Evolutionary conservation across 371 early-diverging fungal genomes (phyloP), one percentile per base, ranked within the genome.

Genomic region (Neoconidiobolus thromboides): DNA sequence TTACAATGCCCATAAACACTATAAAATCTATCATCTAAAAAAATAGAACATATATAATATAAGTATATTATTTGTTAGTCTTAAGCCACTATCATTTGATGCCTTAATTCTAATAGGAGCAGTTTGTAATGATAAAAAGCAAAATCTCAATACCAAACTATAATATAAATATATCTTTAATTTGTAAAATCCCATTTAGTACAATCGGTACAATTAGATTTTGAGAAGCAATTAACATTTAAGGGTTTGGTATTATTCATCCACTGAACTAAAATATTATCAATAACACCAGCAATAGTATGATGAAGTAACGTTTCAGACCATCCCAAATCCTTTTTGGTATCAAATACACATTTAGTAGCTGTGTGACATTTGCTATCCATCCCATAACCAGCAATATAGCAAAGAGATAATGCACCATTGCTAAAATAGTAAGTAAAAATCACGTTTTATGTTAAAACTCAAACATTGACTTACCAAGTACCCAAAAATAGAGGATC

Each of bases 401-500:
- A 93, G 67, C 95, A 95, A 55, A 71, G 69, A 26, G 58, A 81
- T 78, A 7, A 69, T 63, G 26, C 76, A 70, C 37, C 93, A 85
- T 75, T 79, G 60, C 61, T 60, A 60, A 43, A 3, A 4, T 14
- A 26, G 14, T 3, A 5, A 36, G 2, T 15, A 15, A 37, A 51
- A 44, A 3, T n/a, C 9, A 39, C 14, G 61, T 67, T 26, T 26
- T 72, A 49, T 10, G 72, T 63, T 74, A 64, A 92, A 39, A n/a
- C 39, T n/a, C 49, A 58, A 26, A 15, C 42, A 50, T 48, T 14
- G 6, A 14, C 3, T 62, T 51, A 14, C 40, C 68, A 68, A 7
- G 68, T 65, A 42, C 96, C 96, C 64, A 87, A 72, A 70, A 77
- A 93, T 6, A 95, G 78, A 2, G 96, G 96, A 69, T 95, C 96